Evolutionary conservation across 176 grass and related monocot genomes (phyloP).

Genomic region (Hordeum vulgare): MorexV3_pseudomolecules_assembly NC_058522.1:473218921-473219420

Average conservation of each 20-base stretch:
- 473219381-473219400: not conserved
- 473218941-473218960: not conserved
- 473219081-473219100: conserved; percentile 15
- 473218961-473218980: not conserved
- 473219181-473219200: not conserved
- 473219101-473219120: not conserved
- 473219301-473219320: not conserved
- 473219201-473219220: not conserved
- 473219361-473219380: conserved; percentile 18
- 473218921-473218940: not conserved
- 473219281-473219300: not conserved
- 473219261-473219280: conserved; percentile 15
- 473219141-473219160: not conserved
- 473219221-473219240: conserved; percentile 11
- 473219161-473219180: not conserved
- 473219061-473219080: conserved; percentile 33
- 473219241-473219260: conserved; percentile 33
- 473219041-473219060: conserved; percentile 22
- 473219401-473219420: not conserved
- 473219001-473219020: not conserved
- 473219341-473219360: not conserved
- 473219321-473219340: not conserved
- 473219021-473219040: conserved; percentile 18
- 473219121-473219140: not conserved
- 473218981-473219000: conserved; percentile 27